Percentiles rank a stretch among this genome's conserved stretches.
These are phyloP conservation scores for Agrocybe praecox DNA, from an alignment of 768 basidiomycete species.

Conservation along the genomic window DNA sequence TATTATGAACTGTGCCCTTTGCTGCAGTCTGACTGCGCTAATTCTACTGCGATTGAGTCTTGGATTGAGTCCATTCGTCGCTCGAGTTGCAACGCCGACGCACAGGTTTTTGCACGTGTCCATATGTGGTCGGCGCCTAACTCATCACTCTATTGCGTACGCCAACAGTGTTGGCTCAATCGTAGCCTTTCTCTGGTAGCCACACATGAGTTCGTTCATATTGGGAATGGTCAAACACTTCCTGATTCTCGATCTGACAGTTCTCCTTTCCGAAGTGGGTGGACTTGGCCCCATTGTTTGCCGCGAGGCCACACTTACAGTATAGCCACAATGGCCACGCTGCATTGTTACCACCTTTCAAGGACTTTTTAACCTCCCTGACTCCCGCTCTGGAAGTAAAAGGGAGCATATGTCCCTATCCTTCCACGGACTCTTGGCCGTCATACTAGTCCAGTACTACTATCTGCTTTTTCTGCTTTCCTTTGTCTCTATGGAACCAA, in stretches of 20 bases:
- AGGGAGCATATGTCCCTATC: neutral
- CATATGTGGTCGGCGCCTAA: neutral
- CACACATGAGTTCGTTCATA: neutral
- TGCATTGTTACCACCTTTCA: neutral
- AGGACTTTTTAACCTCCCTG: neutral
- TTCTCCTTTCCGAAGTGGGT: neutral
- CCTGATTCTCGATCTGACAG: neutral
- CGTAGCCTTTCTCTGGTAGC: neutral
- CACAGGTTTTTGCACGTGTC: neutral
- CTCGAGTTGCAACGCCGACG: neutral
- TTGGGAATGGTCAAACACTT: neutral
- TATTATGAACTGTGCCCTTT: no score
- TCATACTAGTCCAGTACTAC: neutral
- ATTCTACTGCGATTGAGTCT: no score
- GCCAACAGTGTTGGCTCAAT: neutral
- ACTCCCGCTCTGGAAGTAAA: neutral
- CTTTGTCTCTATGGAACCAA: neutral
- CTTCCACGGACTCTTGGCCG: neutral
- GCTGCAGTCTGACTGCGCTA: no score
- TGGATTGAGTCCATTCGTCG: neutral
- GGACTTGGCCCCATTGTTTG: neutral
- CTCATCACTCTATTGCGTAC: neutral
- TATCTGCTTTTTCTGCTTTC: neutral
- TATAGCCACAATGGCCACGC: neutral
- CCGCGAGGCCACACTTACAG: neutral